These are phyloP conservation scores for Dryas integrifolia DNA, from an alignment of 331 rosid genomes.

Conservation along the genomic window DNA sequence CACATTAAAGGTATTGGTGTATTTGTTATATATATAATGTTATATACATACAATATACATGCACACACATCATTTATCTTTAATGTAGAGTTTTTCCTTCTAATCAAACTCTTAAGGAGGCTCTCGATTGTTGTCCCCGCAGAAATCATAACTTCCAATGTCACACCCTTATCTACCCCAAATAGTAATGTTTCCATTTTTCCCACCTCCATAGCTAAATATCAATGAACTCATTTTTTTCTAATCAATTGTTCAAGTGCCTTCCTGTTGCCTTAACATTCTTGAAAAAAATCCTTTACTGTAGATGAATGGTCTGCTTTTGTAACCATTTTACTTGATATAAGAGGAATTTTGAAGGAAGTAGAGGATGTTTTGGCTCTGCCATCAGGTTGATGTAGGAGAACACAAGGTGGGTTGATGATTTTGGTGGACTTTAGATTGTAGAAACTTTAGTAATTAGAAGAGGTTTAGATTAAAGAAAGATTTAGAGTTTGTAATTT, in stretches of 20 bases:
- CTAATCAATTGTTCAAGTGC: not conserved
- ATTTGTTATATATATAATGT: not conserved
- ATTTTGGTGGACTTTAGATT: not conserved
- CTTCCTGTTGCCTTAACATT: not conserved
- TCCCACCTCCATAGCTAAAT: not conserved
- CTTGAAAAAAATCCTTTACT: not conserved
- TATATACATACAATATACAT: not conserved
- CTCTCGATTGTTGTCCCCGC: not conserved
- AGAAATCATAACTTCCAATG: not conserved
- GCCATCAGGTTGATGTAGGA: not conserved
- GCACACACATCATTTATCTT: not conserved
- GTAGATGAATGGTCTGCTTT: not conserved
- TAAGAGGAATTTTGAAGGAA: not conserved
- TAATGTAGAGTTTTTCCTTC: not conserved
- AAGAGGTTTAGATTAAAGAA: not conserved
- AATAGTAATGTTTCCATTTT: not conserved
- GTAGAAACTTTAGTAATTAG: not conserved
- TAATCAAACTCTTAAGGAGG: not conserved
- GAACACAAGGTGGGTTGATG: not conserved
- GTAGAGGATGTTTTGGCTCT: not conserved
- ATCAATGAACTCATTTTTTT: not conserved
- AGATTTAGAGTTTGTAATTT: not conserved
- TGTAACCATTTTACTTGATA: not conserved
- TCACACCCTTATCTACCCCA: not conserved
- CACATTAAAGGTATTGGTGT: conserved; percentile 62